A percentile compares a stretch with the other conserved stretches of the same genome.
Conservation (phyloP, 345 rosid genomes). For the Melaleuca quinquenervia region DNA sequence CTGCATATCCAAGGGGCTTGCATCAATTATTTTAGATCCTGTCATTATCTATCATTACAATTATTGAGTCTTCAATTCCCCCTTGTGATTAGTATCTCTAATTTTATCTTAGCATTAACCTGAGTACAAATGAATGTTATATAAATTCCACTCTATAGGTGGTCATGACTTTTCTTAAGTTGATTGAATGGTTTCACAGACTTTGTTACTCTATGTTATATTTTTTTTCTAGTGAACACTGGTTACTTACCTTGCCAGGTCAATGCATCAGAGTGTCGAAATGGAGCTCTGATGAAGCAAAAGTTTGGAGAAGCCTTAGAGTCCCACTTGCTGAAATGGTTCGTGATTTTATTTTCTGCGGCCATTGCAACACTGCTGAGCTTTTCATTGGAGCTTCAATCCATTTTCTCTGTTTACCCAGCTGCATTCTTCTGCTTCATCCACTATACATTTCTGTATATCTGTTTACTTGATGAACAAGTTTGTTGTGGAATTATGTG, state of each 20-base stretch:
- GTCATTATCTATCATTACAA: background rate
- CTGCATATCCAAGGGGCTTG: background rate
- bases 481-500: background rate
- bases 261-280: conserved; percentile 84
- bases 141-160: background rate
- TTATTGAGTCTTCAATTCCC: background rate
- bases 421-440: background rate
- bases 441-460: background rate
- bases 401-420: background rate
- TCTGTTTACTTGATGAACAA: background rate
- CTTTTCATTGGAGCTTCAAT: background rate
- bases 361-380: background rate
- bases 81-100: background rate
- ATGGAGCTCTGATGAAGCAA: conserved; percentile 68
- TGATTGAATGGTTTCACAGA: background rate
- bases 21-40: background rate
- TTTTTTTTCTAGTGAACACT: background rate
- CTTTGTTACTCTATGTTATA: background rate
- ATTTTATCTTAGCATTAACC: background rate
- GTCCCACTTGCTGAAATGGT: conserved; percentile 66
- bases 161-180: background rate
- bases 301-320: conserved; percentile 76
- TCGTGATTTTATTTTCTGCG: conserved; percentile 11
- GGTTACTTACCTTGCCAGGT: conserved; percentile 22
- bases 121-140: background rate